phyloP scores from a whole-genome alignment of 148 eudicot species.

The Persicaria maculosa region DNA sequence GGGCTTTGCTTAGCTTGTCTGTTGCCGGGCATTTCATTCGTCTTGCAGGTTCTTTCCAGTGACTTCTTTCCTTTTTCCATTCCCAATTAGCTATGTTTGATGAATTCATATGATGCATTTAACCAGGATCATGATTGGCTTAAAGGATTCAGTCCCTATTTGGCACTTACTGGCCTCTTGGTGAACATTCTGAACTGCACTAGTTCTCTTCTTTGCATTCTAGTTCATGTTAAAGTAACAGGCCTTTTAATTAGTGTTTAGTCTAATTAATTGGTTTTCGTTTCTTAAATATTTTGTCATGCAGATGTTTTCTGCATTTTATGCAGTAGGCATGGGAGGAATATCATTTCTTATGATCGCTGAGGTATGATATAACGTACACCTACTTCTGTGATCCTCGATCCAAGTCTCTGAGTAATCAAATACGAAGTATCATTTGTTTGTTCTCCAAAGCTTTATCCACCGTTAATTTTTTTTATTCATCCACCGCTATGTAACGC shows the following conservation, averaged over 20 bases:
- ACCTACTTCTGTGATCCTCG: background rate
- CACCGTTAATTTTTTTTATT: too few relatives aligned
- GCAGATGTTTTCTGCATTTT: background rate
- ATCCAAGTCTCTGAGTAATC: background rate
- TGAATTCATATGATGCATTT: background rate
- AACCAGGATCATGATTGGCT: conserved; percentile 24
- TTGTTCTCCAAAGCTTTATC: too few relatives aligned
- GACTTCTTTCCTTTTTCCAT: background rate
- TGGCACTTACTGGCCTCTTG: conserved; percentile 30
- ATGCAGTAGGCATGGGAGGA: background rate
- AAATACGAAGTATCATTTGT: too few relatives aligned
- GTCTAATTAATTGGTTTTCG: background rate
- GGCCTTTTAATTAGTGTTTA: background rate
- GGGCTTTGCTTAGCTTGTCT: conserved; percentile 27
- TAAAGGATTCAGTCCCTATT: conserved; percentile 23
- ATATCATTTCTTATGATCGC: background rate
- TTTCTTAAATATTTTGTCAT: background rate
- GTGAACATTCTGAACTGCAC: conserved; percentile 14
- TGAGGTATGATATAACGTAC: background rate
- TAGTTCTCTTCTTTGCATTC: background rate
- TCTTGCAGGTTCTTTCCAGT: conserved; percentile 20
- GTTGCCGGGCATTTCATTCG: conserved; percentile 25
- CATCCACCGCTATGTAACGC: too few relatives aligned
- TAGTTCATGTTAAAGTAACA: background rate
- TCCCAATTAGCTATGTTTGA: background rate